Evolutionary conservation across 1,284 basidiomycete species (phyloP), one percentile per base, ranked within the genome.

Genomic region (Chiua sp.): DNA sequence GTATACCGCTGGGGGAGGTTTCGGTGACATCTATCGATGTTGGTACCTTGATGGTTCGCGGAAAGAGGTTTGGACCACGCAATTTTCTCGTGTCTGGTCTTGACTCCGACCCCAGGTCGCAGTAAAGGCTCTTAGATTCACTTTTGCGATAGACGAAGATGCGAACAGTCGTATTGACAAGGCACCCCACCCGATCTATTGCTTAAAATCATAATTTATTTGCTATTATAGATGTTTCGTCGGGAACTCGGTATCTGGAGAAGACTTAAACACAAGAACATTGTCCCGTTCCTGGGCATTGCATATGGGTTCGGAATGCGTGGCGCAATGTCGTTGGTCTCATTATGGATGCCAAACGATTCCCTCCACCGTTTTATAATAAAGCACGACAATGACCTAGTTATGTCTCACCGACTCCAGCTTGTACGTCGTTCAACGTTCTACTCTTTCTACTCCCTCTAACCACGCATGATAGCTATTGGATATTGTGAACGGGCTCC

Each of bases 191-290:
- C 6, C 15, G 3, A 48, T 33, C 11, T 3, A 10, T 3, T 33
- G 13, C 6, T 12, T 33, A 10, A 7, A 7, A 33, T 12, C 13
- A 32, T 20, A 2, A 42, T 26, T 28, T 4, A n/a, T 26, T 13
- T 28, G 1, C 8, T 13, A 2, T 30, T 15, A 3, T n/a, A 57
- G 56, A 57, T 57, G 51, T 35, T 55, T 5, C 46, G 51, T 22
- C 51, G 65, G 48, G 67, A 68, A 11, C 59, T 70, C 2, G 63
- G 61, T 15, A 67, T 68, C 11, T 68, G 68, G 67, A 64, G 39
- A 47, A 58, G 68, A 42, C 59, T 68, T 0, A 7, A 55, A 2
- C 60, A 68, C 23, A 4, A 6, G 0, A 68, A 68, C 32, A 47
- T 68, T 3, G 66, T 68, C 23, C 68, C 65, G 6, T 65, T 70